A percentile compares a stretch with the other conserved stretches of the same genome.
phyloP scores from a whole-genome alignment of 2,329 filamentous ascomycete species.

The Emericellopsis cladophorae region DNA sequence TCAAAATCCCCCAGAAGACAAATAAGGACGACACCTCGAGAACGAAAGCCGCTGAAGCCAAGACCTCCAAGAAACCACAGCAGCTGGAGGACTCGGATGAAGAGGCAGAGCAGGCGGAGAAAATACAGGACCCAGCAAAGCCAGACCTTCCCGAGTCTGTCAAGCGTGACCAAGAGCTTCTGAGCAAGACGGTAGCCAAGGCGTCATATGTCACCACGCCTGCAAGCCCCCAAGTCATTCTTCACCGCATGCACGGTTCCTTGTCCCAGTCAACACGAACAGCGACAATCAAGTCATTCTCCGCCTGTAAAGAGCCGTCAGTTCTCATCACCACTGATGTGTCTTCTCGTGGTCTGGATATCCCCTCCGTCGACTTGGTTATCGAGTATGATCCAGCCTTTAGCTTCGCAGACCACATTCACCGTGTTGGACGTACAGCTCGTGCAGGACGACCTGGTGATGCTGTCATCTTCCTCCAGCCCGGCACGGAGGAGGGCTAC shows the following conservation, averaged over 20 bases:
- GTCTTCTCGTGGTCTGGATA: slow-evolving; percentile 85
- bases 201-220: slow-evolving; percentile 62
- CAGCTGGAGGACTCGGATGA: no score
- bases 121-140: slow-evolving; percentile 3
- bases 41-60: no score
- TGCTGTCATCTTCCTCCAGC: slow-evolving; percentile 79
- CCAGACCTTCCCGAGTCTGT: slow-evolving; percentile 12
- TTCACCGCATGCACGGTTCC: slow-evolving; percentile 86
- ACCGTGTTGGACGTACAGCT: slow-evolving; percentile 88
- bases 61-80: no score
- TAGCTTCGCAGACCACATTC: slow-evolving; percentile 82
- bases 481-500: slow-evolving; percentile 86
- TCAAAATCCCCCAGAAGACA: slow-evolving; percentile 32
- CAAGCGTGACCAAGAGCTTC: slow-evolving; percentile 19
- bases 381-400: slow-evolving; percentile 96
- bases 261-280: slow-evolving; percentile 80
- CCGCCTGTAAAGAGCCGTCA: slow-evolving; percentile 58
- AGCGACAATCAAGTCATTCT: slow-evolving; percentile 71
- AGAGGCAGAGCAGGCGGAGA: no score
- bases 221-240: slow-evolving; percentile 58
- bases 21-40: slow-evolving; percentile 5
- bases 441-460: slow-evolving; percentile 82
- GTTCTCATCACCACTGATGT: slow-evolving; percentile 92
- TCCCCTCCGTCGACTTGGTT: slow-evolving; percentile 88
- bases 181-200: slow-evolving; percentile 50